Evolutionary conservation across 2,329 filamentous ascomycete species (phyloP).

Genomic region (Colletotrichum truncatum): DNA sequence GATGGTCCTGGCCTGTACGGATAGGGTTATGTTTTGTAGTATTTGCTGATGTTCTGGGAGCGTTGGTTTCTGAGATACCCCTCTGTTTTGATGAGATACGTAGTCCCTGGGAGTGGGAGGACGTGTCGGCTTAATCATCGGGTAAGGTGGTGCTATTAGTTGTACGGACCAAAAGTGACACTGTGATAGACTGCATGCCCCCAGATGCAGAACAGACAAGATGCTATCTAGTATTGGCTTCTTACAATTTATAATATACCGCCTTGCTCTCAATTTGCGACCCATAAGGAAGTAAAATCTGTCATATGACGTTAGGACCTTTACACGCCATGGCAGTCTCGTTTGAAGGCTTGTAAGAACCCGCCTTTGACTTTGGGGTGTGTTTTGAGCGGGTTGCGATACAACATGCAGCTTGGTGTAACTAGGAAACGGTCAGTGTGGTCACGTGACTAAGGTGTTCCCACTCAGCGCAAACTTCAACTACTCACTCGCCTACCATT

Average conservation of each 20-base stretch:
- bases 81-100: constrained; percentile 30
- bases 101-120: background rate
- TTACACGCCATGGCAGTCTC: too few relatives aligned
- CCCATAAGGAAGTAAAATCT: too few relatives aligned
- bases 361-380: too few relatives aligned
- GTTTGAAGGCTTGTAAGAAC: too few relatives aligned
- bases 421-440: background rate
- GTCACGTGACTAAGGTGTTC: background rate
- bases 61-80: constrained; percentile 33
- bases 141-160: constrained; percentile 1
- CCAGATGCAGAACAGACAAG: background rate
- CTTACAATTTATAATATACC: constrained; percentile 6
- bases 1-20: constrained; percentile 2
- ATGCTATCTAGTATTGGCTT: background rate
- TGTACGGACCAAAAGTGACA: background rate
- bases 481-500: background rate
- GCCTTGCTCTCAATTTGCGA: constrained; percentile 6
- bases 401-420: too few relatives aligned
- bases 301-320: too few relatives aligned
- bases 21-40: constrained; percentile 2
- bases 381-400: too few relatives aligned
- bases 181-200: background rate
- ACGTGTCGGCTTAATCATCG: constrained; percentile 24
- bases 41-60: constrained; percentile 21
- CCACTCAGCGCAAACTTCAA: background rate